A percentile compares a stretch with the other conserved stretches of the same genome.
Conservation (phyloP, 2,329 filamentous ascomycete species). For the Dryadomyces quercivorus region DNA sequence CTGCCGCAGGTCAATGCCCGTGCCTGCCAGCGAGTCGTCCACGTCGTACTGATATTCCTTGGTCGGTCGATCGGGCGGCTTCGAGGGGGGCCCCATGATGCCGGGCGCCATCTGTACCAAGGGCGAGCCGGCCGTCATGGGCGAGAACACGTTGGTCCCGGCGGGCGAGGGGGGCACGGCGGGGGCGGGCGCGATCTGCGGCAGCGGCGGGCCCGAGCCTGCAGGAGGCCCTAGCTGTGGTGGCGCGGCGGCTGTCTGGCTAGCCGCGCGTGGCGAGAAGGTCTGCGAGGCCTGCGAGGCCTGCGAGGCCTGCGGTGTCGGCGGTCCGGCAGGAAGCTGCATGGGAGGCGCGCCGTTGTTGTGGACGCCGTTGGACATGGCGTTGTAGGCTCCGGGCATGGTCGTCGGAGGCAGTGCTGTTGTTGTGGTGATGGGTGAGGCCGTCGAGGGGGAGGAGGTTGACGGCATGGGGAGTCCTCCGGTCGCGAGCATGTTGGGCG, state of each 20-base stretch:
- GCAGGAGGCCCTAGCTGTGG: slow-evolving; percentile 8
- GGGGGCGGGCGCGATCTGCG: slow-evolving; percentile 2
- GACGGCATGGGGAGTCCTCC: slow-evolving; percentile 42
- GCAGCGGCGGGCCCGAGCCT: slow-evolving; percentile 3
- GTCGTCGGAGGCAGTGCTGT: background rate
- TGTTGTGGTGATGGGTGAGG: slow-evolving; percentile 5
- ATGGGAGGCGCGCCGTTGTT: slow-evolving; percentile 3
- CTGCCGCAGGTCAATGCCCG: slow-evolving; percentile 75
- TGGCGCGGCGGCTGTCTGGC: slow-evolving; percentile 6
- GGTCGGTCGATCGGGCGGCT: slow-evolving; percentile 47
- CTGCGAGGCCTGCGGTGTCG: background rate
- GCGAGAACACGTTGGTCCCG: slow-evolving; percentile 4
- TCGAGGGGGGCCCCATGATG: slow-evolving; percentile 47
- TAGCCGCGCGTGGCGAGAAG: slow-evolving; percentile 4
- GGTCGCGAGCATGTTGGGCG: slow-evolving; percentile 8
- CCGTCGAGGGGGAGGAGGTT: slow-evolving; percentile 24
- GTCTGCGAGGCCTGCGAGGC: background rate
- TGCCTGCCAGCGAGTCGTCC: slow-evolving; percentile 71
- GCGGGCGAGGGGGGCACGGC: background rate
- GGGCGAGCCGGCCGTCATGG: slow-evolving; percentile 4
- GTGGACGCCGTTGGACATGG: background rate
- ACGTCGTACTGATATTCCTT: slow-evolving; percentile 60
- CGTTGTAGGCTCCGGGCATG: background rate
- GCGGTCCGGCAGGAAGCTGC: slow-evolving; percentile 1
- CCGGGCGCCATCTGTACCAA: slow-evolving; percentile 14